A percentile compares a stretch with the other conserved stretches of the same genome.
phyloP scores from a whole-genome alignment of 2,329 filamentous ascomycete species.

The Fusarium austroafricanum region DNA sequence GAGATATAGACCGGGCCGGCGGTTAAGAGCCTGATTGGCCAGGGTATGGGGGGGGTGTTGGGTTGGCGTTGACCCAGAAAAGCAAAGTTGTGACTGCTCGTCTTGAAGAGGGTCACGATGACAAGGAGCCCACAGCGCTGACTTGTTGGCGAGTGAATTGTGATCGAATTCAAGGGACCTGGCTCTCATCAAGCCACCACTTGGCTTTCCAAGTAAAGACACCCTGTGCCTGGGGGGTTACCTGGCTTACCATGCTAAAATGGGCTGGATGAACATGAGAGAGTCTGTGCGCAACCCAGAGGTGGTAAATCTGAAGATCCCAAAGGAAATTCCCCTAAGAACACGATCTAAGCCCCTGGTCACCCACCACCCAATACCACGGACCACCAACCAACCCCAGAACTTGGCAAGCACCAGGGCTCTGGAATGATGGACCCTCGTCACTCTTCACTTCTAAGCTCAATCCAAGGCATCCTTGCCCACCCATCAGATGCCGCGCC shows the following conservation, averaged over 20 bases:
- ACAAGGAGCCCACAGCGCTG: conserved; percentile 26
- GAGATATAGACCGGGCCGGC: conserved; percentile 25
- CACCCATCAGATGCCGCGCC: conserved; percentile 24
- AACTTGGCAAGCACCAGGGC: conserved; percentile 35
- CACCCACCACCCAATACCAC: conserved; percentile 32
- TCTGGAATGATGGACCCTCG: conserved; percentile 42
- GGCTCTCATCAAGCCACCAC: conserved; percentile 18
- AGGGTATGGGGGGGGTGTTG: conserved; percentile 7
- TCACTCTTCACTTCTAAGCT: conserved; percentile 17
- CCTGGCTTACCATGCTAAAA: neutral
- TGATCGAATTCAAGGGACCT: conserved; percentile 12
- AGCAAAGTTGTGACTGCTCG: conserved; percentile 43
- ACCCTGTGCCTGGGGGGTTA: neutral
- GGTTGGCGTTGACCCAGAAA: conserved; percentile 34
- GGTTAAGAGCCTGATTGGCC: conserved; percentile 18
- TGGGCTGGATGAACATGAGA: neutral
- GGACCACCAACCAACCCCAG: conserved; percentile 34
- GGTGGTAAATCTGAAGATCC: conserved; percentile 34
- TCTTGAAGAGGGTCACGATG: conserved; percentile 29
- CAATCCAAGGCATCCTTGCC: neutral
- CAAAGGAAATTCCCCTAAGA: conserved; percentile 39
- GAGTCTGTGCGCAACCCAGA: conserved; percentile 27
- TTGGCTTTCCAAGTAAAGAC: conserved; percentile 18
- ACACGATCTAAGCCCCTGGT: conserved; percentile 31
- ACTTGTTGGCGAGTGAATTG: conserved; percentile 29